A percentile compares a stretch with the other conserved stretches of the same genome.
These are phyloP conservation scores for Sarocladium strictum DNA, from an alignment of 2,329 filamentous ascomycete species.

Conservation along the genomic window DNA sequence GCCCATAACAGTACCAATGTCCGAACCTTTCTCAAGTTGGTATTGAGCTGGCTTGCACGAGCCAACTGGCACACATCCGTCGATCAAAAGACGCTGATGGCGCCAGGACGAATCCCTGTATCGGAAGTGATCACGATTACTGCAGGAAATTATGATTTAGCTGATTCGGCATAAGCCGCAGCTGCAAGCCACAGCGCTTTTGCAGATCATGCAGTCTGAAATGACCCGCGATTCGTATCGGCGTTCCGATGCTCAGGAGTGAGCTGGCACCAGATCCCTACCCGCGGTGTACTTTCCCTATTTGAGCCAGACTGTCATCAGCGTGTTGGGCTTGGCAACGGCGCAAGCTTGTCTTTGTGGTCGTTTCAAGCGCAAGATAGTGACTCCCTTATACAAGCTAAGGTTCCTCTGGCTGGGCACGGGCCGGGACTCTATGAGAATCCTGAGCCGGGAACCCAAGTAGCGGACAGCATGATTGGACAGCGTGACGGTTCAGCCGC, in stretches of 20 bases:
- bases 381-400: too few species aligned
- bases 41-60: background rate
- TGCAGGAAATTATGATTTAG: background rate
- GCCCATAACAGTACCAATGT: background rate
- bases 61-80: background rate
- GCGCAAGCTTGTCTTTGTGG: background rate
- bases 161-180: background rate
- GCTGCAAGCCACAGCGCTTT: background rate
- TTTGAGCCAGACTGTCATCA: background rate
- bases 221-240: background rate
- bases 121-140: background rate
- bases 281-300: background rate
- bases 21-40: background rate
- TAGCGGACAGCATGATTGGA: too few species aligned
- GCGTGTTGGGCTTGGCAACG: background rate
- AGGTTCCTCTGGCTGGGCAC: too few species aligned
- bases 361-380: background rate
- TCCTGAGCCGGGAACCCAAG: too few species aligned
- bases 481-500: too few species aligned
- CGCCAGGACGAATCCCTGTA: background rate
- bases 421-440: too few species aligned
- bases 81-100: background rate
- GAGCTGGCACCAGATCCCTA: background rate
- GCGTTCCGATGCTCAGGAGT: background rate
- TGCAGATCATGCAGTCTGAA: background rate